Percentiles rank a stretch among this genome's conserved stretches.
Evolutionary conservation across 805 yeast species (phyloP).

Genomic region (Grigorovia jiainica): DNA sequence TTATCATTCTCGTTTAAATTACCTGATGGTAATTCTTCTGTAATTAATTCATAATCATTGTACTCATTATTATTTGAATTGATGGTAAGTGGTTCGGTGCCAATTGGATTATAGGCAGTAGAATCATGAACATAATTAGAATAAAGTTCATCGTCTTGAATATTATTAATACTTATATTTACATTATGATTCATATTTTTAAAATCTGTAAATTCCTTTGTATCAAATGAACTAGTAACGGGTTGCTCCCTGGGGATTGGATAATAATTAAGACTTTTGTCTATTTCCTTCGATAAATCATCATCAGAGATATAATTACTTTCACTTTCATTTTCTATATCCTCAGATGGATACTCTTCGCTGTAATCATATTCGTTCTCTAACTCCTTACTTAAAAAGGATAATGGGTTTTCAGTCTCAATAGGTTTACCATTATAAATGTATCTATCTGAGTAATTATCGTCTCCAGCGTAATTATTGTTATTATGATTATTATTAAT

Average conservation of each 20-base stretch:
- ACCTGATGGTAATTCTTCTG: background rate
- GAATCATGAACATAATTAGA: background rate
- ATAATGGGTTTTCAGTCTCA: too few relatives aligned
- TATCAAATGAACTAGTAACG: background rate
- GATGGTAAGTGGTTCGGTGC: background rate
- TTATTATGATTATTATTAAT: too few relatives aligned
- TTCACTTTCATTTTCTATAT: background rate
- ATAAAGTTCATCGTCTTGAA: background rate
- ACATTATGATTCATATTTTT: background rate
- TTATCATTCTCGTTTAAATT: background rate
- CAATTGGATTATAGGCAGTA: background rate
- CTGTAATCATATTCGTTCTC: conserved; percentile 2
- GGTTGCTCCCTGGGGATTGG: conserved; percentile 11
- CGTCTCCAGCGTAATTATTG: too few relatives aligned
- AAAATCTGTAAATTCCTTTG: conserved; percentile 9
- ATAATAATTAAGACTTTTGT: conserved; percentile 13
- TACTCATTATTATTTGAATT: background rate
- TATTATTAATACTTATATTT: background rate
- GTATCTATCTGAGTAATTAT: too few relatives aligned
- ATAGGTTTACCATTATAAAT: too few relatives aligned
- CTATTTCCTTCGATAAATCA: conserved; percentile 12
- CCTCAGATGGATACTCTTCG: background rate
- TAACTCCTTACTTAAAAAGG: background rate
- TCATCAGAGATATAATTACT: conserved; percentile 6
- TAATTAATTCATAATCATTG: background rate